A percentile compares a stretch with the other conserved stretches of the same genome.
phyloP scores from a whole-genome alignment of 2,329 filamentous ascomycete species.

The Endocalyx cinctus region DNA sequence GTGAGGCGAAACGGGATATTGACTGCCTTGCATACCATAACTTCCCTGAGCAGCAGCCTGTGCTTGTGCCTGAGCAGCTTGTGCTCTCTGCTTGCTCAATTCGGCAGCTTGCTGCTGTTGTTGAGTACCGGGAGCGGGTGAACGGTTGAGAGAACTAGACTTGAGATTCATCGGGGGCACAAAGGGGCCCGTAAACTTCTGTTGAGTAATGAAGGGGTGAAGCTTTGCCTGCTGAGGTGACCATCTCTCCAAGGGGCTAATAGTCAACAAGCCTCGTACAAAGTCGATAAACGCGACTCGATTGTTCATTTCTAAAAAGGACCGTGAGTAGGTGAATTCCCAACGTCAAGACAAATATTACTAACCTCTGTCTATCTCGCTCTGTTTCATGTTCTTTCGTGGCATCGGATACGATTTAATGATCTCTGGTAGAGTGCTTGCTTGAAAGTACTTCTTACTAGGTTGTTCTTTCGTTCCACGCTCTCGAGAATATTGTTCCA shows the following conservation, averaged over 20 bases:
- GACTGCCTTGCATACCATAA: conserved; percentile 52
- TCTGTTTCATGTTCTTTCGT: conserved; percentile 98
- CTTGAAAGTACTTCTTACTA: conserved; percentile 99
- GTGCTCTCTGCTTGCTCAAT: conserved; percentile 83
- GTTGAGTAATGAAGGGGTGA: conserved; percentile 97
- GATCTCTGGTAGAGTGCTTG: conserved; percentile 89
- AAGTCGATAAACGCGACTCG: conserved; percentile 97
- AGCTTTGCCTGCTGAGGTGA: conserved; percentile 95
- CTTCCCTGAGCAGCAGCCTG: conserved; percentile 63
- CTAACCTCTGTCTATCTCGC: conserved; percentile 90
- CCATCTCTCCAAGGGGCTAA: conserved; percentile 95
- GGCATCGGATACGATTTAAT: conserved; percentile 98
- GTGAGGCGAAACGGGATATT: conserved; percentile 41
- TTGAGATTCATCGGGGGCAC: conserved; percentile 97
- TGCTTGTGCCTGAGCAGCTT: conserved; percentile 65
- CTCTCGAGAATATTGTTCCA: conserved; percentile 96
- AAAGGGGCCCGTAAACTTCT: conserved; percentile 94
- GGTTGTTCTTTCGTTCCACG: conserved; percentile 97
- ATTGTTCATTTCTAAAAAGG: conserved; percentile 86
- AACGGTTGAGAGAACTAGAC: conserved; percentile 76
- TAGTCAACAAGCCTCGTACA: conserved; percentile 84
- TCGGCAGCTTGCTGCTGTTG: conserved; percentile 95
- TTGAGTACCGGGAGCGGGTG: conserved; percentile 86
- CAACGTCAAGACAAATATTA: conserved; percentile 11
- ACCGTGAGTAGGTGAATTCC: conserved; percentile 6